Conservation (phyloP, 140 eudicot species). For the Ambrosia hybrid region DNA sequence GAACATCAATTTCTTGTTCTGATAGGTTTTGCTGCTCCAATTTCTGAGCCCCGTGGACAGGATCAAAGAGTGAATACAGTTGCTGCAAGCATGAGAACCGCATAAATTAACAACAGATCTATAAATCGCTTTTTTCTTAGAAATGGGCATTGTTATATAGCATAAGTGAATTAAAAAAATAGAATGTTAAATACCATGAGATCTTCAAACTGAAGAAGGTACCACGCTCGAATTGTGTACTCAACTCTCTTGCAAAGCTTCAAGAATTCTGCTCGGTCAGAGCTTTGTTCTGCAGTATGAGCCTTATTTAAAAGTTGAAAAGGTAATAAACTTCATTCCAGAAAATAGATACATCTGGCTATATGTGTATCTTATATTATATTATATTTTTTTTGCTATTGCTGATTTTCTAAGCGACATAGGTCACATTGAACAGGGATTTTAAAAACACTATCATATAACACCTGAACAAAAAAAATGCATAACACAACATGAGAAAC, state of each 20-base stretch:
- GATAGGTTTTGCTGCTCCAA: constrained; percentile 86
- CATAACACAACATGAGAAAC: not conserved
- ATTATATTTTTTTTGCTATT: not conserved
- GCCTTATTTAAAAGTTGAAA: constrained; percentile 1
- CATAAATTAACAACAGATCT: not conserved
- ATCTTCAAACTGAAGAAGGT: constrained; percentile 93
- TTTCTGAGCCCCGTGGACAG: constrained; percentile 78
- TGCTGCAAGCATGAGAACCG: constrained; percentile 53
- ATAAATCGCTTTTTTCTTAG: not conserved
- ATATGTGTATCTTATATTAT: not conserved
- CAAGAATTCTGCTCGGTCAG: constrained; percentile 81
- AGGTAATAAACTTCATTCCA: not conserved
- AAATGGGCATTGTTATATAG: not conserved
- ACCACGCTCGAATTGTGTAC: constrained; percentile 96
- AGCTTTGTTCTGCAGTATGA: constrained; percentile 61
- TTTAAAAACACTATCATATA: not conserved
- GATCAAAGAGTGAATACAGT: constrained; percentile 93
- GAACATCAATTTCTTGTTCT: constrained; percentile 69
- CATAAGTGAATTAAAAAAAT: not conserved
- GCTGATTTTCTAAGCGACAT: not conserved
- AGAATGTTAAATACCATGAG: constrained; percentile 59
- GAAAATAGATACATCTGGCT: not conserved
- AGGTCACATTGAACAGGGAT: not conserved
- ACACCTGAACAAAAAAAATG: not conserved
- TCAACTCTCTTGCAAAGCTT: constrained; percentile 95